These are phyloP conservation scores for Aspergillus proliferans DNA, from an alignment of 2,329 filamentous ascomycete species.

Conservation along the genomic window DNA sequence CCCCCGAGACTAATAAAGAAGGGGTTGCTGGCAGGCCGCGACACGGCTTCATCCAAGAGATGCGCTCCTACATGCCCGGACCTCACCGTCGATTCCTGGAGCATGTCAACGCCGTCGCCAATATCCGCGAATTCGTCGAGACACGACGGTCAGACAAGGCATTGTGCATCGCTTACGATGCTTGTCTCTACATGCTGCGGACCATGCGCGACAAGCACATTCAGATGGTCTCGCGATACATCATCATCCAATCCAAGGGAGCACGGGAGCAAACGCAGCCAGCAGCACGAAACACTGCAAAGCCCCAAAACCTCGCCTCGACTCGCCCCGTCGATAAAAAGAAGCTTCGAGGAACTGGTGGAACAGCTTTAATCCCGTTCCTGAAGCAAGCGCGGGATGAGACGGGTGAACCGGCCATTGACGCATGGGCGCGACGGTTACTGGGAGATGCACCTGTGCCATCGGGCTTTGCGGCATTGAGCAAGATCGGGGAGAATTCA, in stretches of 20 bases:
- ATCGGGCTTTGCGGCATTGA: constrained; percentile 38
- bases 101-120: constrained; percentile 71
- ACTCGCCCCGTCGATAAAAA: constrained; percentile 40
- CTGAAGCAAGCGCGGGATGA: constrained; percentile 95
- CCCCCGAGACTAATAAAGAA: constrained; percentile 30
- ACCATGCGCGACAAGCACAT: constrained; percentile 89
- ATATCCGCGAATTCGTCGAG: constrained; percentile 79
- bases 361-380: constrained; percentile 89
- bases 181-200: constrained; percentile 73
- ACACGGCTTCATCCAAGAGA: constrained; percentile 92
- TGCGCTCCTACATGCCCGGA: constrained; percentile 96
- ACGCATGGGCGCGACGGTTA: constrained; percentile 55
- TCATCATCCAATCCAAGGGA: constrained; percentile 80
- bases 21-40: constrained; percentile 48
- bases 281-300: constrained; percentile 47
- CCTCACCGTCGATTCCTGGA: constrained; percentile 83
- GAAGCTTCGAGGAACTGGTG: constrained; percentile 81
- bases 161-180: constrained; percentile 78
- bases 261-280: constrained; percentile 48
- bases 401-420: constrained; percentile 84
- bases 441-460: constrained; percentile 47
- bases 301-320: constrained; percentile 50
- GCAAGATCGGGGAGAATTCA: constrained; percentile 48
- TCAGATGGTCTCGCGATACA: constrained; percentile 91
- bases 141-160: constrained; percentile 54